phyloP scores from a whole-genome alignment of 1,284 basidiomycete genomes.

The Cutaneotrichosporon cavernicola region DNA sequence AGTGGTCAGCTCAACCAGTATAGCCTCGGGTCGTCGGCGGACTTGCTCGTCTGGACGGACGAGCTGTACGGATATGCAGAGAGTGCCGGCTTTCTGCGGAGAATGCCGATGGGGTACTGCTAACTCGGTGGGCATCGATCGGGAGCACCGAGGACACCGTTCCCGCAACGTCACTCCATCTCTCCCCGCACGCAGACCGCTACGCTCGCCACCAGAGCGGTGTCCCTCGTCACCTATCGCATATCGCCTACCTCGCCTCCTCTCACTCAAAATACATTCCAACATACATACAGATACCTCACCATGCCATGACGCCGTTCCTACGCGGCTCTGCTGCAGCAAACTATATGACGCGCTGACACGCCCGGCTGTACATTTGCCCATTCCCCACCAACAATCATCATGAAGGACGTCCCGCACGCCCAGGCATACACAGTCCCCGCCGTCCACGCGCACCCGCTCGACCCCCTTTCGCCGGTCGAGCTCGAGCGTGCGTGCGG shows the following conservation, averaged over 20 bases:
- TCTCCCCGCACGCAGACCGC: background rate
- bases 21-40: too few species aligned
- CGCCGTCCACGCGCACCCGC: conserved; percentile 1
- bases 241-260: background rate
- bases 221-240: background rate
- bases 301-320: background rate
- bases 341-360: background rate
- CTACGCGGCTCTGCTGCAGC: background rate
- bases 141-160: background rate
- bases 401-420: conserved; percentile 3
- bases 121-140: background rate
- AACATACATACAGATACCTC: too few species aligned
- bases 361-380: background rate
- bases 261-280: background rate
- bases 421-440: background rate
- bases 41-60: too few species aligned
- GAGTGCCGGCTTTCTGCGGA: too few species aligned
- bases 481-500: conserved; percentile 11
- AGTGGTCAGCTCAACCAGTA: too few species aligned
- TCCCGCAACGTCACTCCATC: background rate
- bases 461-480: conserved; percentile 7
- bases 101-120: too few species aligned
- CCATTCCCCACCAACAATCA: background rate
- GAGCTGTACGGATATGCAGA: too few species aligned
- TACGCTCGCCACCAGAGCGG: background rate